Percentiles rank a stretch among this genome's conserved stretches.
Conservation (phyloP, 257 asterid species). For the Lavandula angustifolia region DNA sequence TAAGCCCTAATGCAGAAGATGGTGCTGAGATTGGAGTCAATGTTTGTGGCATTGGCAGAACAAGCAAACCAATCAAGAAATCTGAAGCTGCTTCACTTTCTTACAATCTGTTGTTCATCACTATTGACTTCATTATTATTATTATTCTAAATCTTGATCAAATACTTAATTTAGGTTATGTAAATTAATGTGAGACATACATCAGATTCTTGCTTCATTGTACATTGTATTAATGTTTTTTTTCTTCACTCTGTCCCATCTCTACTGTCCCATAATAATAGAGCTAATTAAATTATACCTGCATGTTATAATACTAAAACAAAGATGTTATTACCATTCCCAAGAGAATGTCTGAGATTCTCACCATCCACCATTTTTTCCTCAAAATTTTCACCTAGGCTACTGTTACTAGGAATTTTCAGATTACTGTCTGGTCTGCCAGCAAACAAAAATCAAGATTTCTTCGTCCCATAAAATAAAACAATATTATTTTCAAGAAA, state of each 20-base stretch:
- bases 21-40: slow-evolving; percentile 39
- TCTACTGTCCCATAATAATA: neutral
- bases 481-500: neutral
- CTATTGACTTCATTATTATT: too few species aligned
- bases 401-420: slow-evolving; percentile 38
- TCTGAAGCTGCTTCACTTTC: slow-evolving; percentile 45
- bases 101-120: too few species aligned
- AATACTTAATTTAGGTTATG: too few species aligned
- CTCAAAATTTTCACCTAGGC: slow-evolving; percentile 24
- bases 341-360: slow-evolving; percentile 35
- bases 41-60: slow-evolving; percentile 55
- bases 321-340: slow-evolving; percentile 9
- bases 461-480: slow-evolving; percentile 6
- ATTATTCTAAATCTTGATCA: too few species aligned
- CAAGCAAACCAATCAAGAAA: slow-evolving; percentile 44
- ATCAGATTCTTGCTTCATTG: slow-evolving; percentile 11
- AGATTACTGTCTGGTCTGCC: slow-evolving; percentile 30
- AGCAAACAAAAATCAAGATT: slow-evolving; percentile 22
- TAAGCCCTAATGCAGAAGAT: slow-evolving; percentile 42
- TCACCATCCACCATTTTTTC: slow-evolving; percentile 29
- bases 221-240: neutral
- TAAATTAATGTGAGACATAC: neutral
- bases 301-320: neutral
- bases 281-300: neutral
- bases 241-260: neutral